Conservation (phyloP, 208 protist species). For the Vickermania ingenoplastis region DNA sequence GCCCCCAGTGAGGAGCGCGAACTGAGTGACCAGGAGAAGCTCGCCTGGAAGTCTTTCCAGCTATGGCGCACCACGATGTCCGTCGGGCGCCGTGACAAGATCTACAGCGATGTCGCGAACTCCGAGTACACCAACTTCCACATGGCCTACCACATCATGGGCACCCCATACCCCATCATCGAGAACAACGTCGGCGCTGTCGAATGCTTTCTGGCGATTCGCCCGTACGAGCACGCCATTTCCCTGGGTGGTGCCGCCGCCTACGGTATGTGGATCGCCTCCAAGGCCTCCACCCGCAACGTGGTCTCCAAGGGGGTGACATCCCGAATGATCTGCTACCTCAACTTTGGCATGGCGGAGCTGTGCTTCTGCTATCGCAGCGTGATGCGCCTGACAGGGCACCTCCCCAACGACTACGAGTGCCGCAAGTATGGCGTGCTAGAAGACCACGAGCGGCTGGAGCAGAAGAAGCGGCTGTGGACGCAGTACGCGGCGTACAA, state of each 20-base stretch:
- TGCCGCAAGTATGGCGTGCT: constrained; percentile 82
- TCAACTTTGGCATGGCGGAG: constrained; percentile 55
- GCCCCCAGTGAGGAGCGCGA: constrained; percentile 47
- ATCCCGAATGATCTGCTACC: constrained; percentile 16
- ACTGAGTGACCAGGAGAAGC: constrained; percentile 76
- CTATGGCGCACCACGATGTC: constrained; percentile 68
- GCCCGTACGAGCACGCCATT: constrained; percentile 73
- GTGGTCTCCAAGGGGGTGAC: constrained; percentile 27
- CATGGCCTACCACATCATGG: constrained; percentile 65
- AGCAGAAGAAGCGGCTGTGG: constrained; percentile 73
- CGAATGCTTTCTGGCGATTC: constrained; percentile 41
- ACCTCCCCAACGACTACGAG: constrained; percentile 81
- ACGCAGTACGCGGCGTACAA: constrained; percentile 83
- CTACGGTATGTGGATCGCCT: constrained; percentile 65
- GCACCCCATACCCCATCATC: constrained; percentile 75
- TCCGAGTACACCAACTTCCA: constrained; percentile 82
- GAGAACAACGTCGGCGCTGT: constrained; percentile 33
- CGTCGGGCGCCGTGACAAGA: constrained; percentile 68
- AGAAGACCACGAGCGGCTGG: constrained; percentile 63
- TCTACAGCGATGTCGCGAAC: constrained; percentile 64
- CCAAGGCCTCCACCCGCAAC: constrained; percentile 53
- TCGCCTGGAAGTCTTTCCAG: constrained; percentile 86
- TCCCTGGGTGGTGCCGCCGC: constrained; percentile 12
- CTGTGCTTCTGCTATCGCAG: constrained; percentile 74
- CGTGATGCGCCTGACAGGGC: constrained; percentile 67